A percentile compares a stretch with the other conserved stretches of the same genome.
Conservation (phyloP, 1,284 basidiomycete species). For the Xerocomus alliaceus region DNA sequence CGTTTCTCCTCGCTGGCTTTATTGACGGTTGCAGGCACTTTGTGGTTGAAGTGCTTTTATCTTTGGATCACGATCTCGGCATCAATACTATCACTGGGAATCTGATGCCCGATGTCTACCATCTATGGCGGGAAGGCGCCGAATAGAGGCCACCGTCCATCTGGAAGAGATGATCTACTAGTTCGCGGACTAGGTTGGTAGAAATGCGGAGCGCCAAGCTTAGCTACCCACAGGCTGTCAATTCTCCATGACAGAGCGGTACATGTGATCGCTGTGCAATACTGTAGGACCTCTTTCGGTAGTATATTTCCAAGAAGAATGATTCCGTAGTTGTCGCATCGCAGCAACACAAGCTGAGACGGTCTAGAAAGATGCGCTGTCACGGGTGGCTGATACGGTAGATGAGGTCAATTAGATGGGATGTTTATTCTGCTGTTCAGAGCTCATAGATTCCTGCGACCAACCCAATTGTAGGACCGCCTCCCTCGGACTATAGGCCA, state of each 20-base stretch:
- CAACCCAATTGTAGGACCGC: too few relatives aligned
- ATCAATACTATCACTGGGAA: not conserved
- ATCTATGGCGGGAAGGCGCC: not conserved
- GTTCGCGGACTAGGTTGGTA: not conserved
- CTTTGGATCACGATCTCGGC: not conserved
- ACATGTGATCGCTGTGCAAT: not conserved
- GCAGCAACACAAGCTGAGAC: not conserved
- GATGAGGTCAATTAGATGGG: too few relatives aligned
- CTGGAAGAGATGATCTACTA: not conserved
- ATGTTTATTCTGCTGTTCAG: not conserved
- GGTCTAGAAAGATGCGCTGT: not conserved
- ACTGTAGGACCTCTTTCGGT: not conserved
- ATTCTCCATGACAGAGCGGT: not conserved
- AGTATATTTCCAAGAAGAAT: not conserved
- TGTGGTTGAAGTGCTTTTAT: not conserved
- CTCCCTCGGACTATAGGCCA: constrained; percentile 68
- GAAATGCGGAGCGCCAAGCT: not conserved
- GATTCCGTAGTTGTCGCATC: not conserved
- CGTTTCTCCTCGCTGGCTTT: not conserved
- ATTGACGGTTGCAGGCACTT: not conserved
- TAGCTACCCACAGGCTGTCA: not conserved
- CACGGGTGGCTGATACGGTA: too few relatives aligned
- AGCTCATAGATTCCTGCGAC: too few relatives aligned
- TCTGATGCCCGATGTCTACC: not conserved
- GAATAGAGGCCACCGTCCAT: not conserved